phyloP scores from a whole-genome alignment of 106 monocot genomes.

The Dendrobium officinale region DNA sequence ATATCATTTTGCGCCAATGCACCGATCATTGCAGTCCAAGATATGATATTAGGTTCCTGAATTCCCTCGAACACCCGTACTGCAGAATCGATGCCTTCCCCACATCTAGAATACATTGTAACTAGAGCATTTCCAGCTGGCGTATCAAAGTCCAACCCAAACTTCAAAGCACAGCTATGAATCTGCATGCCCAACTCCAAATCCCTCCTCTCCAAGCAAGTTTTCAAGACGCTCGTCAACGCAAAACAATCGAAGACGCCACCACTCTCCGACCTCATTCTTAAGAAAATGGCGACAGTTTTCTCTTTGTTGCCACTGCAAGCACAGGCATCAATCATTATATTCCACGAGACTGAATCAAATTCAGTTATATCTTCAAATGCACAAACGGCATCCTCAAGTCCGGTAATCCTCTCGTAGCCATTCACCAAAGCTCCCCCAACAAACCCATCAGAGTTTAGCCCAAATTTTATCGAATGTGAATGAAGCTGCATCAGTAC shows the following conservation, averaged over 20 bases:
- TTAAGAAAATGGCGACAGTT: conserved; percentile 29
- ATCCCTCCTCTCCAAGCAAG: conserved; percentile 30
- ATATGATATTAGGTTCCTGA: conserved; percentile 42
- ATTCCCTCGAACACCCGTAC: conserved; percentile 30
- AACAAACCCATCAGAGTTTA: conserved; percentile 38
- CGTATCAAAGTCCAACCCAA: conserved; percentile 28
- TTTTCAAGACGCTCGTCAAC: conserved; percentile 68
- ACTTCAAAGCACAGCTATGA: conserved; percentile 43
- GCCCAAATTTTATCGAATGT: conserved; percentile 33
- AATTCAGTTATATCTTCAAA: conserved; percentile 50
- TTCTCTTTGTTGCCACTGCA: conserved; percentile 21
- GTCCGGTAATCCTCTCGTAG: conserved; percentile 26
- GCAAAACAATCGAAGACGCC: conserved; percentile 42
- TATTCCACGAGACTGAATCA: conserved; percentile 56
- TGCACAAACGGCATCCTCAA: conserved; percentile 35
- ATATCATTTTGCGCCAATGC: conserved; percentile 34
- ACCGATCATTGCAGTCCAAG: conserved; percentile 65
- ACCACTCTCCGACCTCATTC: conserved; percentile 27
- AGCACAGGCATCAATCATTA: conserved; percentile 69
- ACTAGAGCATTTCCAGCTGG: conserved; percentile 58
- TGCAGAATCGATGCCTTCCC: conserved; percentile 19
- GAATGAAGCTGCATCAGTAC: conserved; percentile 39
- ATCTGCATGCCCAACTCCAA: conserved; percentile 49
- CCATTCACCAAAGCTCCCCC: conserved; percentile 50
- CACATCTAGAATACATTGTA: conserved; percentile 72